These are phyloP conservation scores for Sclerotinia trifoliorum DNA, from an alignment of 2,329 filamentous ascomycete genomes.

Conservation along the genomic window DNA sequence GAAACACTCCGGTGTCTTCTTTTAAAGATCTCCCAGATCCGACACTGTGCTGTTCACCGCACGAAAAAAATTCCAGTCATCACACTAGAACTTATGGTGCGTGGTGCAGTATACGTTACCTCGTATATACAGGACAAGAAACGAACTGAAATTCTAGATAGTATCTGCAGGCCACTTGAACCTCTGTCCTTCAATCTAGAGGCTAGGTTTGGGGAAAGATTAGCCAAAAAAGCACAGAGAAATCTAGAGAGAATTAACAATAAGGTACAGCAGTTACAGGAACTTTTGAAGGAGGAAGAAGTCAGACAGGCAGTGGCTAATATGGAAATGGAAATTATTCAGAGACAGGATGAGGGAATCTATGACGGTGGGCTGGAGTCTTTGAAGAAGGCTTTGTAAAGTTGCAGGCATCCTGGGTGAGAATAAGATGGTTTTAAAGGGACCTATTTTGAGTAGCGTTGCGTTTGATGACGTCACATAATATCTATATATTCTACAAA, in stretches of 20 bases:
- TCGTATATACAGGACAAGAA: not conserved
- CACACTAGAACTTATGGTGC: constrained; percentile 1
- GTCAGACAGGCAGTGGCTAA: not conserved
- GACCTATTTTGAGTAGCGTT: not conserved
- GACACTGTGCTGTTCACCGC: constrained; percentile 2
- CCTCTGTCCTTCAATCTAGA: constrained; percentile 1
- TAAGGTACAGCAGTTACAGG: not conserved
- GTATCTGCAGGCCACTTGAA: not conserved
- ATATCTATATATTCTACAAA: not conserved
- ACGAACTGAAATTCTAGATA: not conserved
- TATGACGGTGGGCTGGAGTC: not conserved
- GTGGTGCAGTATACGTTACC: not conserved
- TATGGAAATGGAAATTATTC: not conserved
- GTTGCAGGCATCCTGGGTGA: not conserved
- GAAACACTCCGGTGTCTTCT: not conserved
- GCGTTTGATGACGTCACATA: not conserved
- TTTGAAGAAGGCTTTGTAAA: not conserved
- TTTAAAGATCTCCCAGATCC: constrained; percentile 2
- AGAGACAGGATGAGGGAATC: not conserved
- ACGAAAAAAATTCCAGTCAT: constrained; percentile 15
- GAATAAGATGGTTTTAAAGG: not conserved
- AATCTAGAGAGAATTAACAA: not conserved
- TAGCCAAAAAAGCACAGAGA: not conserved
- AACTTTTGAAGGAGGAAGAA: not conserved
- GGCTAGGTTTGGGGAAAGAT: constrained; percentile 1